These are phyloP conservation scores for Caryopteris hybrid DNA, from an alignment of 305 asterid species.

Conservation along the genomic window DNA sequence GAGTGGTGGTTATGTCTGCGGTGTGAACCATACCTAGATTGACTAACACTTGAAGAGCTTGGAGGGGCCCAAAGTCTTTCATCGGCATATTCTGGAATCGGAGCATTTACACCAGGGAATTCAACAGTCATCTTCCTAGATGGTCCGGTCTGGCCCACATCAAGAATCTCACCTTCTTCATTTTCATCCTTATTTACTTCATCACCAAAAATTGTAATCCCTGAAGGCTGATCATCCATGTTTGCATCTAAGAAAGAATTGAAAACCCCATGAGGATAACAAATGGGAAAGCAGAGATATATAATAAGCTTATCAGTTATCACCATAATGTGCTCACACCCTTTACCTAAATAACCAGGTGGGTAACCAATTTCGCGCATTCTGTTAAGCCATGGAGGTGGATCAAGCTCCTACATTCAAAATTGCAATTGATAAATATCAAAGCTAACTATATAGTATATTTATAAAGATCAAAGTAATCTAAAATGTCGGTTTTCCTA, in stretches of 20 bases:
- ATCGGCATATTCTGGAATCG: conserved; percentile 78
- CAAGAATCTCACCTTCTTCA: conserved; percentile 86
- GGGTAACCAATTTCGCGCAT: conserved; percentile 98
- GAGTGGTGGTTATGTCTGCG: conserved; percentile 36
- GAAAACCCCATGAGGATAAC: conserved; percentile 4
- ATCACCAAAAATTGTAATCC: conserved; percentile 87
- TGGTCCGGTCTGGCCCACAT: conserved; percentile 28
- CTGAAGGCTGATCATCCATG: conserved; percentile 74
- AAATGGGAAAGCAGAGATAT: background rate
- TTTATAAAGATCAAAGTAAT: background rate
- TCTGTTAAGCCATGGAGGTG: conserved; percentile 98
- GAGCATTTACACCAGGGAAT: conserved; percentile 95
- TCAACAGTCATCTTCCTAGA: conserved; percentile 59
- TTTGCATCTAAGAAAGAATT: conserved; percentile 41
- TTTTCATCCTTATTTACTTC: conserved; percentile 48
- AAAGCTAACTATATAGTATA: conserved; percentile 3
- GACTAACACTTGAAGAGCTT: conserved; percentile 27
- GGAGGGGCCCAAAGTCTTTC: conserved; percentile 61
- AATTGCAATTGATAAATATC: conserved; percentile 16
- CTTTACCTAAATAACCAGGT: conserved; percentile 92
- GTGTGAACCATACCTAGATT: conserved; percentile 40
- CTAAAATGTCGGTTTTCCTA: background rate
- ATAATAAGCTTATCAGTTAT: conserved; percentile 2
- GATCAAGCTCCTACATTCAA: conserved; percentile 72
- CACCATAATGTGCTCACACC: background rate